These are phyloP conservation scores for Pezizomycotina sp. DNA, from an alignment of 2,329 filamentous ascomycete genomes.

Conservation along the genomic window DNA sequence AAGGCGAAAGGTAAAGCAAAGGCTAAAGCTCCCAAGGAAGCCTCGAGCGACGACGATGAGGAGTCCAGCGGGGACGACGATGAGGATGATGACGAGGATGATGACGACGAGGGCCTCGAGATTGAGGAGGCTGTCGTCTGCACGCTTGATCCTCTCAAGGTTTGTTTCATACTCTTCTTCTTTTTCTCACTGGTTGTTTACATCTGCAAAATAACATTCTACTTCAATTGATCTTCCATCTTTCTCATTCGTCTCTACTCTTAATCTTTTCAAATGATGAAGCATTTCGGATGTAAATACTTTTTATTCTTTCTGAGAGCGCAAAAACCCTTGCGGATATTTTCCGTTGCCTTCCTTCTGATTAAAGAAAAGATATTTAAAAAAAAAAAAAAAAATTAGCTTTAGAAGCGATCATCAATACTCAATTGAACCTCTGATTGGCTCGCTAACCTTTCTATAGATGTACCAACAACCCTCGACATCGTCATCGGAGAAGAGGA, in stretches of 20 bases:
- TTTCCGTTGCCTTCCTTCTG: too few relatives aligned
- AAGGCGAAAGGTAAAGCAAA: conserved; percentile 43
- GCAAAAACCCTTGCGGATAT: too few relatives aligned
- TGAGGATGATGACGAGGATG: conserved; percentile 37
- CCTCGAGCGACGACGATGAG: conserved; percentile 40
- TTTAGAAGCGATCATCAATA: too few relatives aligned
- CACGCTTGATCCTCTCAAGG: conserved; percentile 83
- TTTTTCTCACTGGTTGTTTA: conserved; percentile 1
- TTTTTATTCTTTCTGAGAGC: too few relatives aligned
- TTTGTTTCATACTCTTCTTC: conserved; percentile 38
- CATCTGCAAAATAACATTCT: not conserved
- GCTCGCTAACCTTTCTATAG: conserved; percentile 34
- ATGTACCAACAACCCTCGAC: conserved; percentile 85
- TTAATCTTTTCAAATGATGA: too few relatives aligned
- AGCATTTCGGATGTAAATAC: too few relatives aligned
- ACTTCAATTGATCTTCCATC: too few relatives aligned
- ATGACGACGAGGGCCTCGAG: conserved; percentile 47
- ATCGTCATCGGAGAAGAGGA: conserved; percentile 81
- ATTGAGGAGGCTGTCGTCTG: conserved; percentile 86
- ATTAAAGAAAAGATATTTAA: too few relatives aligned
- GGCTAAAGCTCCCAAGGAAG: conserved; percentile 49
- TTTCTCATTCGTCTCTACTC: too few relatives aligned
- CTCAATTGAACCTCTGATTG: too few relatives aligned
- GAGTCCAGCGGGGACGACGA: conserved; percentile 36
- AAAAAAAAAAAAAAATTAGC: too few relatives aligned